Evolutionary conservation across 2,329 filamentous ascomycete species (phyloP).

Genomic region (Penicillium rolfsii): DNA sequence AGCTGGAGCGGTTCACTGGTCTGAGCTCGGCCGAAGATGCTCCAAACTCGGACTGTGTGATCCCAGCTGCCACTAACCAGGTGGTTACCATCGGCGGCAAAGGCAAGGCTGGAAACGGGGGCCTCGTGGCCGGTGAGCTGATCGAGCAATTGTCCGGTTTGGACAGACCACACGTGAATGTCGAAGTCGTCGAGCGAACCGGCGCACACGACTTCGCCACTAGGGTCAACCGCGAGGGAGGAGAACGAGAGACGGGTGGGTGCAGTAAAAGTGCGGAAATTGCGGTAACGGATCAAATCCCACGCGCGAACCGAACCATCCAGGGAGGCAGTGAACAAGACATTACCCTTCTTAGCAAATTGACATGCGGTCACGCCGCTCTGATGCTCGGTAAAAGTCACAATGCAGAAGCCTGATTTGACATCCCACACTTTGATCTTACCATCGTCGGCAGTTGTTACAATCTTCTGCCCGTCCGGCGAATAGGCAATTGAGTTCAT

Average conservation of each 20-base stretch:
- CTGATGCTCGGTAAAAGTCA: constrained; percentile 96
- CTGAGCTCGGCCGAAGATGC: constrained; percentile 89
- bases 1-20: constrained; percentile 92
- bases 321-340: constrained; percentile 91
- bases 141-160: constrained; percentile 93
- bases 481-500: constrained; percentile 94
- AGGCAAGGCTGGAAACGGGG: constrained; percentile 84
- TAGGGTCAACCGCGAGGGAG: constrained; percentile 93
- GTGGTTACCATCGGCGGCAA: constrained; percentile 81
- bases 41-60: constrained; percentile 93
- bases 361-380: constrained; percentile 90
- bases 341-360: constrained; percentile 92
- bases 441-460: constrained; percentile 93
- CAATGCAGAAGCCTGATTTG: constrained; percentile 93
- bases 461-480: constrained; percentile 87
- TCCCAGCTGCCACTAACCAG: constrained; percentile 96
- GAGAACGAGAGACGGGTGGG: constrained; percentile 90
- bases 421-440: constrained; percentile 99
- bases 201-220: constrained; percentile 92
- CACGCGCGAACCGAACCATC: constrained; percentile 94
- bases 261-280: constrained; percentile 96
- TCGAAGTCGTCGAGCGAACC: constrained; percentile 96
- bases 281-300: constrained; percentile 94
- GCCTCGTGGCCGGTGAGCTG: constrained; percentile 91
- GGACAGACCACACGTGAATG: constrained; percentile 97